These are phyloP conservation scores for Leccinum incarnatum DNA, from an alignment of 768 basidiomycete genomes.

Conservation along the genomic window DNA sequence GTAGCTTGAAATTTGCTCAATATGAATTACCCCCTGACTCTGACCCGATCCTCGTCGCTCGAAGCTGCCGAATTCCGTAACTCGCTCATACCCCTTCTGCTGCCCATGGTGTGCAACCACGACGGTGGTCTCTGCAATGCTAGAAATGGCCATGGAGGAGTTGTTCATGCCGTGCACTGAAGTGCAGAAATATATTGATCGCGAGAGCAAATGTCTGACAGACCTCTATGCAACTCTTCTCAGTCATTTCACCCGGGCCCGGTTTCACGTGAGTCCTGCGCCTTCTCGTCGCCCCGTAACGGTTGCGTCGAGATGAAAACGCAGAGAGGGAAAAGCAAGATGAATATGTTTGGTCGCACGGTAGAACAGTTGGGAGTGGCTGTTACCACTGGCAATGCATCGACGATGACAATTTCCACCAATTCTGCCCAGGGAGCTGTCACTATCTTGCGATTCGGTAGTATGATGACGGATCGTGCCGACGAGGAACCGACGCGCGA, in stretches of 20 bases:
- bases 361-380: constrained; percentile 81
- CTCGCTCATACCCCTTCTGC: constrained; percentile 43
- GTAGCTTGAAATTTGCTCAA: too few species aligned
- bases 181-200: constrained; percentile 87
- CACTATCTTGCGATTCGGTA: constrained; percentile 85
- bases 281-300: background rate
- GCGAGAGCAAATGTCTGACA: constrained; percentile 80
- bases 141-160: constrained; percentile 94
- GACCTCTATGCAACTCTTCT: constrained; percentile 76
- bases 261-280: constrained; percentile 69
- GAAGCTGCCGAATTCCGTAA: constrained; percentile 61
- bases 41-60: constrained; percentile 53
- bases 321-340: constrained; percentile 58
- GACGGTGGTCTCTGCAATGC: constrained; percentile 68
- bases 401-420: constrained; percentile 55
- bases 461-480: constrained; percentile 56
- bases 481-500: constrained; percentile 68
- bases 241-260: constrained; percentile 56
- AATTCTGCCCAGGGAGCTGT: constrained; percentile 85
- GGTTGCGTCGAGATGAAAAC: constrained; percentile 45
- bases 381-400: constrained; percentile 51
- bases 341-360: constrained; percentile 85
- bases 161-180: constrained; percentile 95
- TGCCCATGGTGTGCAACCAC: constrained; percentile 39
- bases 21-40: constrained; percentile 63